These are phyloP conservation scores for Deinandra increscens DNA, from an alignment of 129 eudicot species.

Conservation along the genomic window DNA sequence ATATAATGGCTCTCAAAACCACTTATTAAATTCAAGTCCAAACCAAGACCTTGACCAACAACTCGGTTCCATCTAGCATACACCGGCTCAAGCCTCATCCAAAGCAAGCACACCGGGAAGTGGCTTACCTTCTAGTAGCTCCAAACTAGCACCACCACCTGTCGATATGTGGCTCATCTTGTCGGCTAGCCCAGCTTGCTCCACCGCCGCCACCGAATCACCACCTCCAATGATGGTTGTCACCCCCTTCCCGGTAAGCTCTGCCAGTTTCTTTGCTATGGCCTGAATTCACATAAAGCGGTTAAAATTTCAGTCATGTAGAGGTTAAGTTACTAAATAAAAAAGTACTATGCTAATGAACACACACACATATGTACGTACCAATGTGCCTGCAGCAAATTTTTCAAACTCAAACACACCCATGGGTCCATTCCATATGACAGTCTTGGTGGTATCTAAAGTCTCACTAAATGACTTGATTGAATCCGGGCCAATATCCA, in stretches of 20 bases:
- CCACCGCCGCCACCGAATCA: conserved; percentile 91
- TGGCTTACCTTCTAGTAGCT: conserved; percentile 82
- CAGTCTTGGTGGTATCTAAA: conserved; percentile 58
- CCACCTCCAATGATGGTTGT: conserved; percentile 95
- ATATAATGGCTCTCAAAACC: conserved; percentile 9
- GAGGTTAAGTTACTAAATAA: not conserved
- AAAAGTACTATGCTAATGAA: too few relatives aligned
- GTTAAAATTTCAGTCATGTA: not conserved
- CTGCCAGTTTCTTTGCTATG: conserved; percentile 75
- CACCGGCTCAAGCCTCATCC: conserved; percentile 55
- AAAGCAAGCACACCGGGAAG: conserved; percentile 94
- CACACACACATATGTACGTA: conserved; percentile 16
- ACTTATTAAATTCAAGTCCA: conserved; percentile 21
- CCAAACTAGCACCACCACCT: conserved; percentile 98
- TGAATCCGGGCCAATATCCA: conserved; percentile 73
- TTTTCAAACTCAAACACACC: conserved; percentile 84
- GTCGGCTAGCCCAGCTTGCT: conserved; percentile 87
- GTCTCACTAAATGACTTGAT: conserved; percentile 62
- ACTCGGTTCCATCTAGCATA: conserved; percentile 7
- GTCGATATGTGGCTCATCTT: conserved; percentile 98
- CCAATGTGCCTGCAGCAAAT: conserved; percentile 81
- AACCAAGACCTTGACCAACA: conserved; percentile 8
- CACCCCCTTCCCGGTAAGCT: conserved; percentile 75
- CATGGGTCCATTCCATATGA: conserved; percentile 89
- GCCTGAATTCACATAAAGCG: conserved; percentile 40